Evolutionary conservation across 164 flowering plant species (phyloP).

Genomic region (Piper betle): DNA sequence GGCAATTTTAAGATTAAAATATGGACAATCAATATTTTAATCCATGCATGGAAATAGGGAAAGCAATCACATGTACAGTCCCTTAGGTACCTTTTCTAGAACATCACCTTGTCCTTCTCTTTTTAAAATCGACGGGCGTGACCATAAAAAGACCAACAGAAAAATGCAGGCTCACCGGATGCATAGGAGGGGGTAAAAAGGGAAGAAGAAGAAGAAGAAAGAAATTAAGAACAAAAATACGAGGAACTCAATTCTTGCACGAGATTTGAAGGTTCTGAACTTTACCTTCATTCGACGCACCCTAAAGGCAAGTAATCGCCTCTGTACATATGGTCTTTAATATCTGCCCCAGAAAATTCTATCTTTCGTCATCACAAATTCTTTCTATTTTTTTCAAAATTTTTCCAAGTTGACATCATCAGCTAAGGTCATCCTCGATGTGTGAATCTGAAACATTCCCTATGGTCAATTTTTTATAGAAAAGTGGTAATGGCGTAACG

Average conservation of each 20-base stretch:
- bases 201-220: not conserved
- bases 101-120: conserved; percentile 96
- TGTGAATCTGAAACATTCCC: conserved; percentile 58
- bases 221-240: too few relatives aligned
- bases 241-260: not conserved
- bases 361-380: conserved; percentile 86
- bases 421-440: conserved; percentile 82
- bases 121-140: conserved; percentile 76
- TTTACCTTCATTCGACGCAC: conserved; percentile 90
- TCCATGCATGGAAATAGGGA: too few relatives aligned
- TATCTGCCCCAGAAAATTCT: conserved; percentile 90
- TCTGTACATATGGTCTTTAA: conserved; percentile 89
- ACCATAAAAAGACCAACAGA: conserved; percentile 29
- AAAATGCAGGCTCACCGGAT: too few relatives aligned
- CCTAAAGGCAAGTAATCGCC: conserved; percentile 83
- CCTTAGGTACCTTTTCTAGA: conserved; percentile 93
- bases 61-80: conserved; percentile 57
- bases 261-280: not conserved
- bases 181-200: not conserved
- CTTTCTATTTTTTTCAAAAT: too few relatives aligned
- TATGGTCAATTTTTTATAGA: too few relatives aligned
- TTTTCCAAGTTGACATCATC: conserved; percentile 92
- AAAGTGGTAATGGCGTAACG: too few relatives aligned
- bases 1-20: too few relatives aligned
- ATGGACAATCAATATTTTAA: too few relatives aligned